Evolutionary conservation across 192 early-diverging fungal species (phyloP).

Genomic region (Bifiguratus adelaidae): DNA sequence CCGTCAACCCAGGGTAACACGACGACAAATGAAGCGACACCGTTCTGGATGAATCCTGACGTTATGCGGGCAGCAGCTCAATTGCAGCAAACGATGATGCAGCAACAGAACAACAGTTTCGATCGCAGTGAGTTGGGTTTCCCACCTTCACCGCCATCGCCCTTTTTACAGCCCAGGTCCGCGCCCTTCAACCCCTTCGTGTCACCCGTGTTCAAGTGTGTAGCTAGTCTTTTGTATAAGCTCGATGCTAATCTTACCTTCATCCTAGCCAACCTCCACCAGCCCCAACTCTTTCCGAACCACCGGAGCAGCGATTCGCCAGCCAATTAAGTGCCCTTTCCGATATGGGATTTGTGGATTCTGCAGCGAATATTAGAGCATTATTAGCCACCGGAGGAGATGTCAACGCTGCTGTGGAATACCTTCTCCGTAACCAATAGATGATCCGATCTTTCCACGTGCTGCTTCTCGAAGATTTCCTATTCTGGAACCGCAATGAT

Average conservation of each 20-base stretch:
- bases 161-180: neutral
- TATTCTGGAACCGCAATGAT: too few species aligned
- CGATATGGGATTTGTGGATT: slow-evolving; percentile 93
- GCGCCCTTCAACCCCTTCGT: neutral
- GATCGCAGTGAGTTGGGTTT: neutral
- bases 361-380: slow-evolving; percentile 74
- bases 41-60: slow-evolving; percentile 21
- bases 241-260: too few species aligned
- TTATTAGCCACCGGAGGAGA: slow-evolving; percentile 79
- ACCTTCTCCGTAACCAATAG: too few species aligned
- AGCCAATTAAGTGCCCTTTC: slow-evolving; percentile 63
- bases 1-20: too few species aligned
- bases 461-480: too few species aligned
- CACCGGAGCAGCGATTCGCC: slow-evolving; percentile 51
- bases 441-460: too few species aligned
- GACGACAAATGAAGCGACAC: too few species aligned
- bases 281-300: slow-evolving; percentile 21
- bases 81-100: slow-evolving; percentile 13
- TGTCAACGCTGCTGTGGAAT: slow-evolving; percentile 78
- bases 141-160: neutral
- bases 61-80: slow-evolving; percentile 13
- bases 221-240: too few species aligned
- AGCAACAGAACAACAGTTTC: neutral
- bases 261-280: too few species aligned
- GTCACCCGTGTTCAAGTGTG: too few species aligned